Evolutionary conservation across 2,329 filamentous ascomycete genomes (phyloP).

Genomic region (Pseudogymnoascus sp.): DNA sequence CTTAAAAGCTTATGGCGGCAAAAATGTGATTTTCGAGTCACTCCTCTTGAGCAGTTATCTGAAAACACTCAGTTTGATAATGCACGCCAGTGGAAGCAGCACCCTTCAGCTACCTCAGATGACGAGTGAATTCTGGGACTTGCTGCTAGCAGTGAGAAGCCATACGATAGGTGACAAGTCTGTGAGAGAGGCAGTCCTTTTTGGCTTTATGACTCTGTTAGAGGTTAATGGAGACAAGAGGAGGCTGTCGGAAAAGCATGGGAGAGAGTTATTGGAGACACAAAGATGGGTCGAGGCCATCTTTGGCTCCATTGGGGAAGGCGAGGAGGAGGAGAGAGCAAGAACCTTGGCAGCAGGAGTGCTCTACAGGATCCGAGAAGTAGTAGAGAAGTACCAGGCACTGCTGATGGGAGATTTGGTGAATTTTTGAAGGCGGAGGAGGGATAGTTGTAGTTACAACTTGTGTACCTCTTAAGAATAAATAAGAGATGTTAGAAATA

Average conservation of each 20-base stretch:
- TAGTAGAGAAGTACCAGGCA: slow-evolving; percentile 73
- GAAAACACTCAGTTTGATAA: slow-evolving; percentile 74
- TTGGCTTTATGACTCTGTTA: slow-evolving; percentile 69
- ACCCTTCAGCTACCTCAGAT: slow-evolving; percentile 69
- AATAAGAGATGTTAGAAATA: not conserved
- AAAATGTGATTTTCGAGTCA: slow-evolving; percentile 62
- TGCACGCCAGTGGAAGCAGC: slow-evolving; percentile 76
- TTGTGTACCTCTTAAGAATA: not conserved
- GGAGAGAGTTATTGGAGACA: slow-evolving; percentile 73
- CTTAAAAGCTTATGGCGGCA: slow-evolving; percentile 43
- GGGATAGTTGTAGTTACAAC: not conserved
- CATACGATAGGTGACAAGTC: slow-evolving; percentile 51
- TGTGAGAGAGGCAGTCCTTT: slow-evolving; percentile 67
- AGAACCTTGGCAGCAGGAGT: slow-evolving; percentile 72
- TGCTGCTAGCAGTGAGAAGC: slow-evolving; percentile 66
- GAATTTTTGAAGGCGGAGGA: slow-evolving; percentile 19
- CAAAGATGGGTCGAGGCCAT: slow-evolving; percentile 76
- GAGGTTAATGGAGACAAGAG: slow-evolving; percentile 73
- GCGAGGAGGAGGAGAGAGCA: slow-evolving; percentile 67
- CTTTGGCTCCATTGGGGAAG: slow-evolving; percentile 46
- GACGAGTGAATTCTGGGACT: slow-evolving; percentile 74
- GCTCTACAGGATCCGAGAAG: slow-evolving; percentile 69
- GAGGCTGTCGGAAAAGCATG: slow-evolving; percentile 64
- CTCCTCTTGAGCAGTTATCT: slow-evolving; percentile 71
- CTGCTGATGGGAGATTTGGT: slow-evolving; percentile 63